phyloP scores from a whole-genome alignment of 2,329 filamentous ascomycete genomes.

The Lasiodiplodia sp. region DNA sequence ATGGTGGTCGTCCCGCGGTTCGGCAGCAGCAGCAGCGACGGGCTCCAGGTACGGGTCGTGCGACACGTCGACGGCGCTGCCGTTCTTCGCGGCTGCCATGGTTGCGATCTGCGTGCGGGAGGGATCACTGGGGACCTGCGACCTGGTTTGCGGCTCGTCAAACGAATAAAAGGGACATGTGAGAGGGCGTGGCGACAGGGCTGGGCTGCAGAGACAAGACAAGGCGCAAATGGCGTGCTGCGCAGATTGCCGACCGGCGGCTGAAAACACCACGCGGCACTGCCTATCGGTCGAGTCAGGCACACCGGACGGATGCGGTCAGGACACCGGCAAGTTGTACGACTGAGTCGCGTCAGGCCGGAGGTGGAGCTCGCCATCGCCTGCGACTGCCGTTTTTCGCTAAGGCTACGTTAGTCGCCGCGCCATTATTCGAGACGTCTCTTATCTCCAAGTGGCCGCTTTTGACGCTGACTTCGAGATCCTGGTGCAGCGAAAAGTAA shows the following conservation, averaged over 20 bases:
- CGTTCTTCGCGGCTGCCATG: too few species aligned
- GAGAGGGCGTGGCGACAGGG: not conserved
- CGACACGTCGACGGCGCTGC: too few species aligned
- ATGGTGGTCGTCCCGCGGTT: slow-evolving; percentile 51
- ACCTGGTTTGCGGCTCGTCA: not conserved
- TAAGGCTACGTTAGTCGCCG: not conserved
- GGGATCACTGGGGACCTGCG: too few species aligned
- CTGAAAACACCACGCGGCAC: not conserved
- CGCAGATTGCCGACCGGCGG: slow-evolving; percentile 9
- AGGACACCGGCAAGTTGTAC: not conserved
- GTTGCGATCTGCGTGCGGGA: not conserved
- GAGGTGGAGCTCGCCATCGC: slow-evolving; percentile 11
- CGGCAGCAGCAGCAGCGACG: not conserved
- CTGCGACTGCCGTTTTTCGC: not conserved
- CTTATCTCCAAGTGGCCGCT: not conserved
- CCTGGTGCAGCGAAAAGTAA: not conserved
- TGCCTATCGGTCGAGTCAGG: slow-evolving; percentile 6
- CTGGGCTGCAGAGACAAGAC: not conserved
- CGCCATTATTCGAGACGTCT: not conserved
- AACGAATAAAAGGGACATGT: not conserved
- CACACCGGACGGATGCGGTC: not conserved
- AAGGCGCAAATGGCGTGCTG: slow-evolving; percentile 16
- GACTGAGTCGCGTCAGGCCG: slow-evolving; percentile 9
- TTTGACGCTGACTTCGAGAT: not conserved
- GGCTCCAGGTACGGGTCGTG: too few species aligned